Conservation (phyloP, 2,329 filamentous ascomycete species). For the Gyromitra esculenta region DNA sequence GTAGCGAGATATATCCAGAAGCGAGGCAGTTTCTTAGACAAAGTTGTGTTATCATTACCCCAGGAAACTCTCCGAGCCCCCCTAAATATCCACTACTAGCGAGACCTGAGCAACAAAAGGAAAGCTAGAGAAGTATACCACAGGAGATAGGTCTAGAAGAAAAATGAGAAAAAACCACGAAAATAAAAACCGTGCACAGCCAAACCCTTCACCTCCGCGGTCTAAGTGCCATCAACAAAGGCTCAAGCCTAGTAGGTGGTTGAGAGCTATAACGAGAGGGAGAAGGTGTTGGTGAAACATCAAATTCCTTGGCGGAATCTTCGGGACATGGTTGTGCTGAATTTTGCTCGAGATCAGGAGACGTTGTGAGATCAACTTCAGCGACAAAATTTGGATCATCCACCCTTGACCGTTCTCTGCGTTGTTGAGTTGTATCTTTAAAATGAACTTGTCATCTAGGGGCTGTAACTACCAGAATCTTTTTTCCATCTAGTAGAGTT, state of each 20-base stretch:
- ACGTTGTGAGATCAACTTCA: not conserved
- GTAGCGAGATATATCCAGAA: not conserved
- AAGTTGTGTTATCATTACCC: not conserved
- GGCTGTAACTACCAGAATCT: not conserved
- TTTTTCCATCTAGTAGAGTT: not conserved
- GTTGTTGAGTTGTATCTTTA: not conserved
- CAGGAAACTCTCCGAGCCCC: not conserved
- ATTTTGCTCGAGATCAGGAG: not conserved
- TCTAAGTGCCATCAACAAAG: not conserved
- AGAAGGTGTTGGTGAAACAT: conserved; percentile 3
- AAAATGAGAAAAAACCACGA: not conserved
- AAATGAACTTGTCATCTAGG: conserved; percentile 2
- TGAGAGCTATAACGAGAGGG: not conserved
- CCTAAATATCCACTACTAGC: not conserved
- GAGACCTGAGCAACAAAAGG: not conserved
- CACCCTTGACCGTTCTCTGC: not conserved
- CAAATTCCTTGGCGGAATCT: not conserved
- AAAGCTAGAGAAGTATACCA: not conserved
- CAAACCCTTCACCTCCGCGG: not conserved
- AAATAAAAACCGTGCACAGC: not conserved
- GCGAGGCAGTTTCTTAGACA: not conserved
- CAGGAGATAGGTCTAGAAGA: not conserved
- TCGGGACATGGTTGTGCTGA: not conserved
- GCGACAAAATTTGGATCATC: not conserved
- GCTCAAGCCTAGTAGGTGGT: not conserved